Base-by-base conservation (phyloP, 129 eudicot genomes). In the Artemisia argyi region DNA sequence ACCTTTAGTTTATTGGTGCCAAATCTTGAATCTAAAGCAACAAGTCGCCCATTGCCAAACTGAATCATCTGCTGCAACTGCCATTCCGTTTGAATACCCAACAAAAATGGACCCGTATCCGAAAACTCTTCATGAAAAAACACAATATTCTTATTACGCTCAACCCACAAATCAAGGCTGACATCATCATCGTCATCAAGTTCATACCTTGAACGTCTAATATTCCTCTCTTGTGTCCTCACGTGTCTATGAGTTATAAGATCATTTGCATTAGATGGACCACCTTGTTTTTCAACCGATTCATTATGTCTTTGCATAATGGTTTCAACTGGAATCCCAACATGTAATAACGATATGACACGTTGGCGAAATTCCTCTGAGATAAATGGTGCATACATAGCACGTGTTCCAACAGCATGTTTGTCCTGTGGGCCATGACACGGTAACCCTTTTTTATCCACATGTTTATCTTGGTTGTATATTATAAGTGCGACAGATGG, bases 301-400 rank as follows among this genome's bases (percentile, higher is more conserved):
- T 90, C 95, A 52, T 87, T 85, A 73, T 90, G 97, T 68, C 95
- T 88, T 81, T 90, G 97, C 97, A 90, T 90, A 46, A 90, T 90
- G 50, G 97, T 85, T 77, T 90, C 97, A 16, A 90, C 97, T 0
- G 97, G 81, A 61, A 90, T 92, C 64, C 97, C 97, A 56, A 90
- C 97, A 66, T 90, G 83, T 24, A 90, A 71, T 16, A 90, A 82
- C 6, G 95, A 90, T 10, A 76, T 58, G 49, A 90, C 89, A 61
- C 91, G 94, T 53, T 87, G 95, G 13, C 91, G 97, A n/a, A 87
- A 87, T 20, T 90, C 97, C 70, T 90, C 95, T 3, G 97, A 90
- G 61, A 90, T 90, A 76, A 81, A 85, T 4, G 97, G 97, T 48
- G 97, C 97, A 58, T 81, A 90, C 95, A 87, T 85, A 19, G 97